Evolutionary conservation across 768 basidiomycete species (phyloP), one percentile per base, ranked within the genome.

Genomic region (Candolleomyces aberdarensis): DNA sequence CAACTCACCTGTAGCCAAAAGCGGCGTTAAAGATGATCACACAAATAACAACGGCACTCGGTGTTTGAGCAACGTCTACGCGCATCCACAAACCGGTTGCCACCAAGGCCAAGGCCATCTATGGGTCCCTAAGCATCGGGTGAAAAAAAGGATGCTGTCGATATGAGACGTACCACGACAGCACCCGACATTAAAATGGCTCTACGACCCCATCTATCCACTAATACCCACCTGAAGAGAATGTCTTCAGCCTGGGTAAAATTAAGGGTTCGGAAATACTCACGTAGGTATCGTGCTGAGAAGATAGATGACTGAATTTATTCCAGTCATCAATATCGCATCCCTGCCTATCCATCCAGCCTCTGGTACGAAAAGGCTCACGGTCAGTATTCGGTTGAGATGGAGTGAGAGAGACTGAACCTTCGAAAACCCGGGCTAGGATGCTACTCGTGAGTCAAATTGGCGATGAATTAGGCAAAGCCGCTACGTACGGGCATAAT

Each of bases 331-430:
- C 26, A 98, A 79, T 62, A 98, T 85, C 13, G 96, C 96, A 68
- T 96, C 86, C 44, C 96, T 83, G 14, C 96, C 96, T 57, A 95
- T 81, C 94, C 95, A 98, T 59, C 96, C 96, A 57, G 96, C 96
- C 80, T 89, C 93, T 95, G 70, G 36, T 46, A 36, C 59, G 69
- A 56, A 26, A 43, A 26, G 48, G 31, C 22, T 22, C 22, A 55
- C 11, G 10, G 46, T 59, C 29, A 19, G 43, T 29, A 4, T 49
- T 4, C 26, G 5, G 48, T 31, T 40, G 32, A 43, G 22, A 14
- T 49, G 14, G 17, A 20, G 13, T 3, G 17, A 14, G 17, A 8
- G 6, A 15, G 29, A 20, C 32, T 14, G 15, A 7, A 92, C 93
- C 88, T 82, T 97, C 94, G 67, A 98, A 98, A 7, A 98, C 94